Base-by-base conservation (phyloP, 1,284 basidiomycete genomes). In the Cutaneotrichosporon cavernicola region DNA sequence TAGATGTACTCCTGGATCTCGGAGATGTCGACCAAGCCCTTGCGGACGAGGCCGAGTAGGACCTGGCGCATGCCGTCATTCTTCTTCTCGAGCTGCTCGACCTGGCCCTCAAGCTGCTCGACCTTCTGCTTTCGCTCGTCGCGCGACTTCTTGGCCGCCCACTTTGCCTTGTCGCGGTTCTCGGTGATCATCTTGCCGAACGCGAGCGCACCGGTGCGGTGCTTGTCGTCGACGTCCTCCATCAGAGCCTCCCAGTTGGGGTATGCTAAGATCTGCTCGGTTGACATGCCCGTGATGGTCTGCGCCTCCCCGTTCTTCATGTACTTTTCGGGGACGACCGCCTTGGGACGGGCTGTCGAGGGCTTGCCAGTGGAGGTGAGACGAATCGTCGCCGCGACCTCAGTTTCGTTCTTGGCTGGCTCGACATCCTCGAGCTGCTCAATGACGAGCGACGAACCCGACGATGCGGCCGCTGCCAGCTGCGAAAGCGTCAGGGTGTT, bases 111-210 rank as follows among this genome's bases (percentile, higher is more conserved):
- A 59, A 74, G 70, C 16, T 63, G 60, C 63, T 75, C 74, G 62
- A 74, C 74, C 71, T 75, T 73, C 58, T 68, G 69, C 70, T 72
- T 67, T 59, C 72, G 68, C 64, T 77, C 73, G 62, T 75, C 74
- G 40, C 75, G 69, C 38, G 73, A 73, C 70, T 77, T 75, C 67
- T 74, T 75, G 38, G 75, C 73, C 13, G 75, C 75, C 62, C 74
- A 74, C 65, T 72, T 73, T 58, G 75, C 75, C 66, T 74, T 73
- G 69, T 74, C 71, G 61, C 75, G 73, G 68, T 74, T 72, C 57
- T 73, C 72, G 31, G 69, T 67, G 60, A 77, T 75, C 64, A 71
- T 68, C 67, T 77, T 73, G 63, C 75, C 75, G 60, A 77, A 75
- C 47, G 70, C 70, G 61, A 61, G 62, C 18, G 75, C 75, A 8